phyloP scores from a whole-genome alignment of 768 basidiomycete genomes.

The Leucogyrophana mollusca region DNA sequence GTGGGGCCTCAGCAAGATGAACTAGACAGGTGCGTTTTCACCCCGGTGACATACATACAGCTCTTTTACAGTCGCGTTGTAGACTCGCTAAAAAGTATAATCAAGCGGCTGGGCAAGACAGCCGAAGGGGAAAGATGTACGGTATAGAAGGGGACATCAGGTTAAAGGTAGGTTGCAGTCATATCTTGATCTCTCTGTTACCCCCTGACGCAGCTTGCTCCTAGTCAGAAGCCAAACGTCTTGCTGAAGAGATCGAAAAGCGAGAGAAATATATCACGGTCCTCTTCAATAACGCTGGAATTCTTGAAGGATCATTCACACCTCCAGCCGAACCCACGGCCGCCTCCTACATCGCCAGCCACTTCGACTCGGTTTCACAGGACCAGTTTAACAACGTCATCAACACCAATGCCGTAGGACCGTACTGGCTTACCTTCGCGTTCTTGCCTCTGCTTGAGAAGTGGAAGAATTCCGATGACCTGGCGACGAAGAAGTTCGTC shows the following conservation, averaged over 20 bases:
- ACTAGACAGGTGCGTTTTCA: conserved; percentile 34
- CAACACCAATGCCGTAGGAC: conserved; percentile 41
- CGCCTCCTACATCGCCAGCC: conserved; percentile 35
- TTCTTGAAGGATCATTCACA: conserved; percentile 26
- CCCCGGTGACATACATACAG: not conserved
- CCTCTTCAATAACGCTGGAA: conserved; percentile 50
- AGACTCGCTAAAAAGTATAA: conserved; percentile 38
- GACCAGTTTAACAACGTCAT: conserved; percentile 35
- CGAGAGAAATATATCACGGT: conserved; percentile 41
- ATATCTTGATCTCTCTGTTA: not conserved
- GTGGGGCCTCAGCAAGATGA: conserved; percentile 41
- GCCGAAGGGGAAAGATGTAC: conserved; percentile 34
- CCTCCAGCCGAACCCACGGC: conserved; percentile 30
- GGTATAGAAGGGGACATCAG: conserved; percentile 42
- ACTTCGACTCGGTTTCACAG: conserved; percentile 37
- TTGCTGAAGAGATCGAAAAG: conserved; percentile 37
- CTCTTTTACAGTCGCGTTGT: not conserved
- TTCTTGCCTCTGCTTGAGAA: conserved; percentile 52
- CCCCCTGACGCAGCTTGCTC: not conserved
- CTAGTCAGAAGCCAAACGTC: conserved; percentile 41
- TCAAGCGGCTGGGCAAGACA: conserved; percentile 28
- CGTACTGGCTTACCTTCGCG: conserved; percentile 58
- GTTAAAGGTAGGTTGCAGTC: conserved; percentile 30
- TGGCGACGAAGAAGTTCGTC: conserved; percentile 34
- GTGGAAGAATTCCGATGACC: conserved; percentile 35